Evolutionary conservation across 1,284 basidiomycete genomes (phyloP).

Genomic region (Mycosarcoma mackinlayi): DNA sequence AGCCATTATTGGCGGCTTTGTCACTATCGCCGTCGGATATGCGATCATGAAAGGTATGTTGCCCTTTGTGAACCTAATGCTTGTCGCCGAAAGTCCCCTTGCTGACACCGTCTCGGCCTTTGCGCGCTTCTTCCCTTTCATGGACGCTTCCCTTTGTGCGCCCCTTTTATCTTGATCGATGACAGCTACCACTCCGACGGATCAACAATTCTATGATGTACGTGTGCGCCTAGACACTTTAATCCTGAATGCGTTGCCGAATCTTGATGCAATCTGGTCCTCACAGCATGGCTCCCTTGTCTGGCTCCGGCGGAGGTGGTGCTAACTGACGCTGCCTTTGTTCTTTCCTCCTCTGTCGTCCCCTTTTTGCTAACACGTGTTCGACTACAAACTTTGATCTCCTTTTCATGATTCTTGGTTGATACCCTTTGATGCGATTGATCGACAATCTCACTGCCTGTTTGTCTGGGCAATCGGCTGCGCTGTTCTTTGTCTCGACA

Average conservation of each 20-base stretch:
- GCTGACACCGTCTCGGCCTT: constrained; percentile 1
- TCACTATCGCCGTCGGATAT: constrained; percentile 49
- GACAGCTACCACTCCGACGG: constrained; percentile 59
- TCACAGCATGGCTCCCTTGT: background rate
- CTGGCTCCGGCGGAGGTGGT: background rate
- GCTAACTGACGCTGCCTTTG: background rate
- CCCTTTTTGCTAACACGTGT: too few species aligned
- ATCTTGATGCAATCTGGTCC: background rate
- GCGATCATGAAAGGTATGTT: constrained; percentile 60
- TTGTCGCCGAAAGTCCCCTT: background rate
- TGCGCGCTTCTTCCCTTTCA: background rate
- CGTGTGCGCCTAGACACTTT: constrained; percentile 5
- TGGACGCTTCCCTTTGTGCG: background rate
- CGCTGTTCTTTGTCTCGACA: too few species aligned
- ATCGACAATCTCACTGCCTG: too few species aligned
- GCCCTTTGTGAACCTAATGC: background rate
- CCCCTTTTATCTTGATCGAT: constrained; percentile 4
- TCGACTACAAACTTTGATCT: too few species aligned
- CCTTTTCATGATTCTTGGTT: too few species aligned
- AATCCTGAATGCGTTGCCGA: background rate
- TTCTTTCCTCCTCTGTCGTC: too few species aligned
- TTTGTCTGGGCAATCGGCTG: too few species aligned
- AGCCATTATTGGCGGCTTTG: constrained; percentile 41
- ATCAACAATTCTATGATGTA: constrained; percentile 62
- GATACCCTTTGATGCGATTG: too few species aligned